phyloP scores from a whole-genome alignment of 1,139 yeast genomes.

The Geotrichum histeridarum region DNA sequence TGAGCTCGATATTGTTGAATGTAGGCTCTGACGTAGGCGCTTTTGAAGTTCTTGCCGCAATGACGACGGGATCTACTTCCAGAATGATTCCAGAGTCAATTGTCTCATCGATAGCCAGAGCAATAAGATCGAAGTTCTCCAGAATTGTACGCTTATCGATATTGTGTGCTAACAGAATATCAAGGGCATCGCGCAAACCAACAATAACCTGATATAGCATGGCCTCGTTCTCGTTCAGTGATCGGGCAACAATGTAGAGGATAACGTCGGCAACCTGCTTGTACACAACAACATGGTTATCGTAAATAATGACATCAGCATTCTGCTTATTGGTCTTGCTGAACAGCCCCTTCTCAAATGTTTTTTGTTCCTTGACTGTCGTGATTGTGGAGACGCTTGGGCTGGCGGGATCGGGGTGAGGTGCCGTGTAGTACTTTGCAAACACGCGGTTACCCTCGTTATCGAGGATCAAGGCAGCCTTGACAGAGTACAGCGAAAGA shows the following conservation, averaged over 20 bases:
- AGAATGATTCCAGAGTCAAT: conserved; percentile 80
- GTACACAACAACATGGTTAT: conserved; percentile 66
- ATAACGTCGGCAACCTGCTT: conserved; percentile 75
- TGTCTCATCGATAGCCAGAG: conserved; percentile 85
- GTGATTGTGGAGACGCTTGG: conserved; percentile 30
- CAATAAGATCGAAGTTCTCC: conserved; percentile 80
- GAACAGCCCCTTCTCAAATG: conserved; percentile 70
- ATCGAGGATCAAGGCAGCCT: conserved; percentile 75
- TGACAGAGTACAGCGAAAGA: conserved; percentile 58
- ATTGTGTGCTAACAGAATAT: conserved; percentile 59
- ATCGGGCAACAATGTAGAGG: conserved; percentile 65
- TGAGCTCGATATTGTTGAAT: conserved; percentile 65
- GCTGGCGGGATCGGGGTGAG: conserved; percentile 41
- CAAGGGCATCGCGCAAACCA: conserved; percentile 77
- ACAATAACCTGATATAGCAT: conserved; percentile 71
- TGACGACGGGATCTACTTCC: conserved; percentile 82
- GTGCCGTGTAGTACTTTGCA: conserved; percentile 77
- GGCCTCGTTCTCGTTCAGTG: conserved; percentile 77
- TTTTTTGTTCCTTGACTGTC: conserved; percentile 54
- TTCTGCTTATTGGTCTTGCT: conserved; percentile 72
- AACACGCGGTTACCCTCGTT: conserved; percentile 73
- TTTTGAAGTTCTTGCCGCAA: conserved; percentile 82
- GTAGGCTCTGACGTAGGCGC: conserved; percentile 67
- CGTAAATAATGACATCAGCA: conserved; percentile 72
- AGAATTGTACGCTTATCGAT: conserved; percentile 74